Percentiles rank a stretch among this genome's conserved stretches.
phyloP scores from a whole-genome alignment of 2,329 filamentous ascomycete species.

The Pseudocercospora fuligena region DNA sequence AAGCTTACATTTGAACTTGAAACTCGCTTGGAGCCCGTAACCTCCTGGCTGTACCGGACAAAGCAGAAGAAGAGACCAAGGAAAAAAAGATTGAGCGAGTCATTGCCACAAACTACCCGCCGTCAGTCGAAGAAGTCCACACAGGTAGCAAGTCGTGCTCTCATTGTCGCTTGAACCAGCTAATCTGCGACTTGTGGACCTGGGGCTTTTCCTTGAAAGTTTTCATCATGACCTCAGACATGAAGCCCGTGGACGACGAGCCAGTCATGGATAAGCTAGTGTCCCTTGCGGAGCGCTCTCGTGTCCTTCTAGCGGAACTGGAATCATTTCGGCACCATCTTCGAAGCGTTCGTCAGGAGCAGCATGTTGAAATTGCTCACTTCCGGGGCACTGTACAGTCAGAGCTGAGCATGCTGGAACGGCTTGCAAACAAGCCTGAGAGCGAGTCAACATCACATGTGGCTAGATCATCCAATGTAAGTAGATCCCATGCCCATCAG shows the following conservation, averaged over 20 bases:
- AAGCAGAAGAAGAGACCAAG: not conserved
- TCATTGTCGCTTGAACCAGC: not conserved
- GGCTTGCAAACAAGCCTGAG: slow-evolving; percentile 34
- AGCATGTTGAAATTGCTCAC: slow-evolving; percentile 41
- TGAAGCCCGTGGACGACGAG: not conserved
- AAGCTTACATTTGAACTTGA: not conserved
- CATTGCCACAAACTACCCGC: not conserved
- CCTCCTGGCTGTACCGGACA: not conserved
- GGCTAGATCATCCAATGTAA: slow-evolving; percentile 64
- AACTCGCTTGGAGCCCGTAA: not conserved
- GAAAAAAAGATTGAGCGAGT: not conserved
- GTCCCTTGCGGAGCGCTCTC: slow-evolving; percentile 44
- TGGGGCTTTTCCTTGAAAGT: slow-evolving; percentile 1
- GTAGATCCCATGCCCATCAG: not conserved
- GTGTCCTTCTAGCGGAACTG: slow-evolving; percentile 47
- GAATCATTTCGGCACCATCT: slow-evolving; percentile 46
- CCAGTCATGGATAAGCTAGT: slow-evolving; percentile 27
- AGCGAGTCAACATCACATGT: slow-evolving; percentile 52
- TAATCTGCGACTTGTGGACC: not conserved
- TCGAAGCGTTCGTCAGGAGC: slow-evolving; percentile 42
- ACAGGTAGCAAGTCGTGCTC: not conserved
- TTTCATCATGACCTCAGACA: not conserved
- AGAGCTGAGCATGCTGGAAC: slow-evolving; percentile 40
- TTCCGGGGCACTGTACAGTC: slow-evolving; percentile 43
- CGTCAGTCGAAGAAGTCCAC: not conserved